Conservation (phyloP, 2,329 filamentous ascomycete genomes). For the Colletotrichum scovillei region DNA sequence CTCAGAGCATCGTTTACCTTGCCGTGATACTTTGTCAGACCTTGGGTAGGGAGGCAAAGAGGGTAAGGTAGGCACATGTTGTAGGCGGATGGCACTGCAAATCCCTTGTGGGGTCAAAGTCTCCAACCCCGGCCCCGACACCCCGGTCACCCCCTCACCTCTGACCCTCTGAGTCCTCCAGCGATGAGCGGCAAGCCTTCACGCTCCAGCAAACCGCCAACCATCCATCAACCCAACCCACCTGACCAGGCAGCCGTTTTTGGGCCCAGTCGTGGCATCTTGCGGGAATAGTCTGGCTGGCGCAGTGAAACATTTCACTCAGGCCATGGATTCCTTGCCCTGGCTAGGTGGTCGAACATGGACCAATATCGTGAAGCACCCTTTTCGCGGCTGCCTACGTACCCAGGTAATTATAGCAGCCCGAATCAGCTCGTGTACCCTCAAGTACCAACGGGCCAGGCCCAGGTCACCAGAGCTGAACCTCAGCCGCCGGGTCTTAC, state of each 20-base stretch:
- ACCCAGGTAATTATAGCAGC: background rate
- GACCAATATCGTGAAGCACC: background rate
- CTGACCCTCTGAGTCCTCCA: too few relatives aligned
- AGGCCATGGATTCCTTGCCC: background rate
- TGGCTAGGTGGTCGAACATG: background rate
- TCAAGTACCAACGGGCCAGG: background rate
- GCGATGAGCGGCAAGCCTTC: background rate
- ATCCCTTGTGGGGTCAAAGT: background rate
- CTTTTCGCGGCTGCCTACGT: background rate
- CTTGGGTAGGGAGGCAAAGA: too few relatives aligned
- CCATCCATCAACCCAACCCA: background rate
- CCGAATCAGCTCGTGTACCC: background rate
- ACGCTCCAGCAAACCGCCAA: background rate
- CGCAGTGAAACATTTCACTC: background rate
- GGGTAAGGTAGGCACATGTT: too few relatives aligned
- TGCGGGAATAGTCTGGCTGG: background rate
- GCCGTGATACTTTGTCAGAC: too few relatives aligned
- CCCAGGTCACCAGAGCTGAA: background rate
- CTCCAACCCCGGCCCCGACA: background rate
- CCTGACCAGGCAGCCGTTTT: slow-evolving; percentile 9
- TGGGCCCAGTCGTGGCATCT: background rate
- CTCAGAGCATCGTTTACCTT: too few relatives aligned
- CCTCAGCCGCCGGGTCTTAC: background rate
- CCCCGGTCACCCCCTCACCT: background rate
- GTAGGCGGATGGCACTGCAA: background rate